Conservation (phyloP, 2,329 filamentous ascomycete species). For the Alternaria viburni region DNA sequence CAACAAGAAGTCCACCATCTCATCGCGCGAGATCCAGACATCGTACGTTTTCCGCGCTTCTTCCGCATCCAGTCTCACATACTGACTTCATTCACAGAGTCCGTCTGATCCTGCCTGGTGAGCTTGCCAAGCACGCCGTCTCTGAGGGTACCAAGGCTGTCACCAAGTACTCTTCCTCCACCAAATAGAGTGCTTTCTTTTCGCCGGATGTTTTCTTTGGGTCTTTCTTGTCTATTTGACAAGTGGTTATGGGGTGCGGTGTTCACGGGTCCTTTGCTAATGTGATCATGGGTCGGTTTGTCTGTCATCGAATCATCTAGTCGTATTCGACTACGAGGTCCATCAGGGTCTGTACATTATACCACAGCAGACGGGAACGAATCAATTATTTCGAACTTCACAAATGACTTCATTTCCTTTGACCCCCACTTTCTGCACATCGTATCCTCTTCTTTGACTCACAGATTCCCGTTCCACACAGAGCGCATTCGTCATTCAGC, state of each 20-base stretch:
- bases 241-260: slow-evolving; percentile 51
- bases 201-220: slow-evolving; percentile 56
- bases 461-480: not conserved
- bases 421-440: not conserved
- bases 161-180: slow-evolving; percentile 99
- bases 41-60: slow-evolving; percentile 63
- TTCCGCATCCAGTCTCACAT: not conserved
- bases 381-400: slow-evolving; percentile 50
- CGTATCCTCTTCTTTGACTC: not conserved
- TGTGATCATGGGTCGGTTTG: slow-evolving; percentile 60
- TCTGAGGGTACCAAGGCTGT: slow-evolving; percentile 99
- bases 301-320: slow-evolving; percentile 48
- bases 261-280: slow-evolving; percentile 56
- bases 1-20: slow-evolving; percentile 99
- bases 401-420: not conserved
- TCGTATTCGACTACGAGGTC: slow-evolving; percentile 49
- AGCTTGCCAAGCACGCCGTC: slow-evolving; percentile 99
- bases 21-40: slow-evolving; percentile 98
- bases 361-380: slow-evolving; percentile 50
- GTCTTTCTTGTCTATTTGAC: slow-evolving; percentile 59
- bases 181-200: slow-evolving; percentile 76
- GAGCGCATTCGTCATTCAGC: no score
- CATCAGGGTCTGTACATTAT: slow-evolving; percentile 51
- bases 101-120: slow-evolving; percentile 95
- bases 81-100: slow-evolving; percentile 62